Evolutionary conservation across 1,139 yeast species (phyloP).

Genomic region (Diutina ranongensis): DNA sequence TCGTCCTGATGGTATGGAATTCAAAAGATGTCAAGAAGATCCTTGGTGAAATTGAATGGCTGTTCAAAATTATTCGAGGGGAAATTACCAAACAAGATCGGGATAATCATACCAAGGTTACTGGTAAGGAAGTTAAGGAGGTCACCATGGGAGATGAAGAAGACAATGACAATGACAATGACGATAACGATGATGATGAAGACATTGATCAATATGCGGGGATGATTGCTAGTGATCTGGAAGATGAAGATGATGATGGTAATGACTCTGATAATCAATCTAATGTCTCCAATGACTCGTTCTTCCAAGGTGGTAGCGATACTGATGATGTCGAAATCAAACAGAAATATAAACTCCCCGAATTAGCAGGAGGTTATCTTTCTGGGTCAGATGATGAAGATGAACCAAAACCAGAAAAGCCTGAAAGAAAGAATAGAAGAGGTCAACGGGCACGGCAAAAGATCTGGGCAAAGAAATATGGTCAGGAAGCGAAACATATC

Average conservation of each 20-base stretch:
- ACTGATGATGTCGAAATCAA: background rate
- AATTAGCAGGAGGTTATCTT: background rate
- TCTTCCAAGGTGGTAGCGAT: background rate
- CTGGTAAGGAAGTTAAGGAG: slow-evolving; percentile 8
- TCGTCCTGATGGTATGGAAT: slow-evolving; percentile 51
- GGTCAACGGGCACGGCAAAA: slow-evolving; percentile 42
- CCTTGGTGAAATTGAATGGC: slow-evolving; percentile 40
- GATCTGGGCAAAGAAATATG: slow-evolving; percentile 90
- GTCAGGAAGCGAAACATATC: slow-evolving; percentile 74
- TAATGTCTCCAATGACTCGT: background rate
- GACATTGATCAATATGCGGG: slow-evolving; percentile 11
- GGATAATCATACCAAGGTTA: slow-evolving; percentile 11
- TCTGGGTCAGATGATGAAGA: slow-evolving; percentile 4
- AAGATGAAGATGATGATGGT: background rate
- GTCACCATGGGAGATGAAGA: slow-evolving; percentile 9
- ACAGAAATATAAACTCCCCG: background rate
- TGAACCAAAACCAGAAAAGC: background rate
- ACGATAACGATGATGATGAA: slow-evolving; percentile 9
- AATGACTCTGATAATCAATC: background rate
- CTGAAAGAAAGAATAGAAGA: background rate
- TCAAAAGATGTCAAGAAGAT: slow-evolving; percentile 36
- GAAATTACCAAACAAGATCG: slow-evolving; percentile 34
- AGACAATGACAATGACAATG: slow-evolving; percentile 8
- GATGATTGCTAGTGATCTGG: background rate
- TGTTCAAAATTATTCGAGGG: slow-evolving; percentile 52